These are phyloP conservation scores for Tephrocybe rancida DNA, from an alignment of 768 basidiomycete species.

Conservation along the genomic window DNA sequence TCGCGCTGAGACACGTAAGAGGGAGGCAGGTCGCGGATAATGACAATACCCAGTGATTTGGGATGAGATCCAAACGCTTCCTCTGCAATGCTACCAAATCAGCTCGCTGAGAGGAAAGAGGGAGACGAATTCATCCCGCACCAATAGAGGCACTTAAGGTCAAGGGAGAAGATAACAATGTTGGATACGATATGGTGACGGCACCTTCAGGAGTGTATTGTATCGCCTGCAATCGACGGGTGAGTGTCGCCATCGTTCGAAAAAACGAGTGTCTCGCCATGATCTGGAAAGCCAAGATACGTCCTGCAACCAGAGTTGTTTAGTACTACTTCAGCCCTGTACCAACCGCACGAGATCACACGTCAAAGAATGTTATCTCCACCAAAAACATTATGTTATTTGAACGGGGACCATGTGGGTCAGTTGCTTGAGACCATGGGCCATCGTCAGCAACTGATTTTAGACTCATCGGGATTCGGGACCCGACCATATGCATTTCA, in stretches of 20 bases:
- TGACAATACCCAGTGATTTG: conserved; percentile 76
- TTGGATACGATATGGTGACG: conserved; percentile 64
- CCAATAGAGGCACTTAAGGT: conserved; percentile 66
- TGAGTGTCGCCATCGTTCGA: conserved; percentile 18
- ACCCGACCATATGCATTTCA: no score
- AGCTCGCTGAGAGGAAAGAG: not conserved
- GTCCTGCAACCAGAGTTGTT: no score
- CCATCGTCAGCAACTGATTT: no score
- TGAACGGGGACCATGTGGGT: no score
- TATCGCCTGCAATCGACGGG: conserved; percentile 24
- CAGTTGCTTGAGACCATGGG: no score
- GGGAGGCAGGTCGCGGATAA: conserved; percentile 79
- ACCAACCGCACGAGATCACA: no score
- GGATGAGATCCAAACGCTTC: conserved; percentile 83
- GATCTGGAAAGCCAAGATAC: not conserved
- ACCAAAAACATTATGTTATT: no score
- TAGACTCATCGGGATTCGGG: no score
- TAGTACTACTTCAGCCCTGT: no score
- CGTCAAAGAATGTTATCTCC: no score
- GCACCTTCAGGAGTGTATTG: conserved; percentile 48
- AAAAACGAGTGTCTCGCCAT: conserved; percentile 24
- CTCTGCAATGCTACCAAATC: conserved; percentile 41
- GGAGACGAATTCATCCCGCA: conserved; percentile 24
- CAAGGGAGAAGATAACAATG: conserved; percentile 53
- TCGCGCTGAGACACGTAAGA: conserved; percentile 66